Percentiles rank a stretch among this genome's conserved stretches.
These are phyloP conservation scores for Phytopythium montanum DNA, from an alignment of 352 stramenopile genomes.

Conservation along the genomic window DNA sequence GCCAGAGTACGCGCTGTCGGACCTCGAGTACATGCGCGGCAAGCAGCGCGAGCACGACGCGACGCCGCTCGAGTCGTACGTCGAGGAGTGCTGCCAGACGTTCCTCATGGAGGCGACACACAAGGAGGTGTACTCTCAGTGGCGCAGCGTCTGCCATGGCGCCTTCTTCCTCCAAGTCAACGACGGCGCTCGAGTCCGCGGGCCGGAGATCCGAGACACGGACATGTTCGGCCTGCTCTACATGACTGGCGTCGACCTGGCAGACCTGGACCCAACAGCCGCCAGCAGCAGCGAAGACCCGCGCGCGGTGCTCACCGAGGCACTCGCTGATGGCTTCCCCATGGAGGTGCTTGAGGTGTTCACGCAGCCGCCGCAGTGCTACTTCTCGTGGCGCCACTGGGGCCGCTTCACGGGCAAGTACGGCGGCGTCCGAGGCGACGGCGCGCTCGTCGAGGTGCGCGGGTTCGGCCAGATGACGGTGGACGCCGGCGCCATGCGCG, in stretches of 20 bases:
- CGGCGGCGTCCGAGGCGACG: constrained; percentile 58
- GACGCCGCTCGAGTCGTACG: constrained; percentile 62
- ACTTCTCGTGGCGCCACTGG: constrained; percentile 83
- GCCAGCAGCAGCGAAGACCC: constrained; percentile 30
- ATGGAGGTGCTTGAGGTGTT: constrained; percentile 81
- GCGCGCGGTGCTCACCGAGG: constrained; percentile 50
- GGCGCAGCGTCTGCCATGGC: constrained; percentile 52
- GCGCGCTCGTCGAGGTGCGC: constrained; percentile 50
- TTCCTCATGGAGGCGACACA: constrained; percentile 82
- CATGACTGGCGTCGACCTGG: constrained; percentile 33
- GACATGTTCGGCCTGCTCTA: constrained; percentile 72
- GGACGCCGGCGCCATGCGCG: constrained; percentile 43
- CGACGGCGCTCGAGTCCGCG: constrained; percentile 41
- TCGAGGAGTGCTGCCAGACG: constrained; percentile 71
- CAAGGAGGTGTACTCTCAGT: constrained; percentile 53
- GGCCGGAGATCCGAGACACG: constrained; percentile 41
- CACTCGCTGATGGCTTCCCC: constrained; percentile 70
- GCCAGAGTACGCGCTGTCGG: constrained; percentile 71
- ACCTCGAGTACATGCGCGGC: constrained; percentile 69
- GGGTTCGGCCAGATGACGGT: constrained; percentile 73
- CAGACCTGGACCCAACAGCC: constrained; percentile 27
- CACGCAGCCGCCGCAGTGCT: constrained; percentile 67
- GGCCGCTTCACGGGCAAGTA: constrained; percentile 65
- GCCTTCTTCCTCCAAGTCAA: constrained; percentile 76
- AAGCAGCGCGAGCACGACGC: constrained; percentile 47